Base-by-base conservation (phyloP, 2,329 filamentous ascomycete species). In the Venturia asperata region DNA sequence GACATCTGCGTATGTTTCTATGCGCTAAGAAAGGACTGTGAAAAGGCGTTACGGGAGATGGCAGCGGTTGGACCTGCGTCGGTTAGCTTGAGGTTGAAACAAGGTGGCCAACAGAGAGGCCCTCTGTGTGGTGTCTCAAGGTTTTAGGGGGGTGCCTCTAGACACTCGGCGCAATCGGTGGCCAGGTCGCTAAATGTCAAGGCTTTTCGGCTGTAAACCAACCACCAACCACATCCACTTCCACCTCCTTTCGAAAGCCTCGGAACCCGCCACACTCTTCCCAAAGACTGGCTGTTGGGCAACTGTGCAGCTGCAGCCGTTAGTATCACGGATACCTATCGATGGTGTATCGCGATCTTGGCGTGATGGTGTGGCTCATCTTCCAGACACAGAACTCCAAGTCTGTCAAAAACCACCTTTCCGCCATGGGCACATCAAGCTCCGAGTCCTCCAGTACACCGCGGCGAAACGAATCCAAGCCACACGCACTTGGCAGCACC, bases 1-100 rank as follows among this genome's bases (percentile, higher is more conserved):
- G 52, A 37, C 52, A 58, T 37, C 21, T 58, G 30, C 52, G 19
- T 34, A 37, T 58, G 52, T 58, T 37, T 58, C 30, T 58, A 15
- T 58, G 30, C 52, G 2, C 15, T 56, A 37, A 3, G 52, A 34
- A 56, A 19, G 10, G 27, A 56, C 52, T 37, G 9, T 34, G 52
- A 21, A 58, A 27, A 19, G 30, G 15, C 52, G 52, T 58, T 27
- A 37, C 52, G 10, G 11, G 34, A 11, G 17, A 34, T 58, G 52
- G 27, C 27, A 1, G 30, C 30, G 27, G 52, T 58, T 58, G 27
- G 52, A n/a, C 30, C 52, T 58, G 27, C 30, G 52, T 58, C 17
- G 52, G 17, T 58, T n/a, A 15, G 27, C 15, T 10, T 7, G 27
- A 7, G 15, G 15, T 37, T 21, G 52, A 58, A 58, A 58, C 52